Evolutionary conservation across 2,329 filamentous ascomycete species (phyloP).

Genomic region (Dactylellina leptospora): DNA sequence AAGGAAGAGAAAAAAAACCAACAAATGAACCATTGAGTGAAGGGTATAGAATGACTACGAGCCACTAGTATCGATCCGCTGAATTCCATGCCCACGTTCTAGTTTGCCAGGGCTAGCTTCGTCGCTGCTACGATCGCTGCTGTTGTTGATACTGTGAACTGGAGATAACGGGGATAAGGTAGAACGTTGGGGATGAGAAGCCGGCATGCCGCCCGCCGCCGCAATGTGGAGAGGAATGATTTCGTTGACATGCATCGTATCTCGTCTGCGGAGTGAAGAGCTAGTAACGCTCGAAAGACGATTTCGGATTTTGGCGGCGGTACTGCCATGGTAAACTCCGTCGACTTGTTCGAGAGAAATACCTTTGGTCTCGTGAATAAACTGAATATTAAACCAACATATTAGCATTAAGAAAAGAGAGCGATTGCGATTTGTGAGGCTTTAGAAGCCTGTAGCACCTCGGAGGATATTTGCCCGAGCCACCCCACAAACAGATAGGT

Average conservation of each 20-base stretch:
- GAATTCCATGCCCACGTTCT: constrained; percentile 40
- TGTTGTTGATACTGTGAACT: constrained; percentile 26
- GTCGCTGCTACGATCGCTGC: constrained; percentile 17
- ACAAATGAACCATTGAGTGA: constrained; percentile 1
- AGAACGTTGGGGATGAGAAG: background rate
- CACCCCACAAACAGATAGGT: constrained; percentile 14
- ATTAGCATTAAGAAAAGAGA: constrained; percentile 8
- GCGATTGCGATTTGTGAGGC: background rate
- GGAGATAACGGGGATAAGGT: constrained; percentile 36
- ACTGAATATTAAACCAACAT: constrained; percentile 12
- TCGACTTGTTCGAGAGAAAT: constrained; percentile 81
- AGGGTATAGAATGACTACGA: constrained; percentile 24
- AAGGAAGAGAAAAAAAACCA: constrained; percentile 1
- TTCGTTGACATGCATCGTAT: constrained; percentile 49
- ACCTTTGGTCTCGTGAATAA: constrained; percentile 76
- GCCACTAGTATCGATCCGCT: constrained; percentile 47
- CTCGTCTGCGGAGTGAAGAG: constrained; percentile 40
- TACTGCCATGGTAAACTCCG: constrained; percentile 56
- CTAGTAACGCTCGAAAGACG: constrained; percentile 51
- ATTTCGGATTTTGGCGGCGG: constrained; percentile 52
- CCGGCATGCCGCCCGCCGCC: constrained; percentile 38
- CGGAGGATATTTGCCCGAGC: constrained; percentile 36
- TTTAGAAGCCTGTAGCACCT: constrained; percentile 13
- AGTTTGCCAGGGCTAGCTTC: constrained; percentile 20
- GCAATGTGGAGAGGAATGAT: constrained; percentile 47